Evolutionary conservation across 2,329 filamentous ascomycete genomes (phyloP), one percentile per base, ranked within the genome.

Genomic region (Fusarium temperatum): DNA sequence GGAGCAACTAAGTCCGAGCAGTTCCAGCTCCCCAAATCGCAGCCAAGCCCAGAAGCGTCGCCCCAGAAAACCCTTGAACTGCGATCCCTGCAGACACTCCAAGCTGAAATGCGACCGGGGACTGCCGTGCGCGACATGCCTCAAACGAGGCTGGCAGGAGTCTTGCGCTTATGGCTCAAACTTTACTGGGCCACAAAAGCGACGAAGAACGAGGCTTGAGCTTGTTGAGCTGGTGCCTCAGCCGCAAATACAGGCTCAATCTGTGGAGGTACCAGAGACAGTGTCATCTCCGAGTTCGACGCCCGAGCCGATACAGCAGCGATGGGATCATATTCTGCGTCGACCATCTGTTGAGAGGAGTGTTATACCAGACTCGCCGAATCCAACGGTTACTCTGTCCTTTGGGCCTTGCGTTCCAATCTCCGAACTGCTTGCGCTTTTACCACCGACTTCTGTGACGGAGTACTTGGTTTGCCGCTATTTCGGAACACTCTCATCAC

Each of bases 31-130:
- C 0, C 47, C 47, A 20, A 47, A 15, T 10, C 17, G 42, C 5
- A n/a, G 24, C 14, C 62, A 58, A 5, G 26, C 22, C 20, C 56
- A 53, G 1, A 68, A 53, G 22, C 64, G 66, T 3, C 56, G 66
- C 4, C 56, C 64, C 36, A 39, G 66, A 55, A 68, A 68, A 28
- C 64, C 66, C 28, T 53, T 68, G 26, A 68, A 63, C 14, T 68
- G 64, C 32, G 66, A 68, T 20, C 66, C 66, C 20, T 68, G 66
- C 32, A 54, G 66, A 24, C 66, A 68, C 32, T 68, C 66, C 0
- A 68, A 68, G 38, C 66, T 68, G 18, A 62, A 63, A 68, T 68
- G 66, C 56, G 66, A 68, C 26, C n/a, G 66, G 15, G 64, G 67
- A 39, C 10, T 68, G 3, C 66, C 64, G 5, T 68, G 66, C 13